Evolutionary conservation across 441 rosid species (phyloP).

Genomic region (Populus hybrid): DNA sequence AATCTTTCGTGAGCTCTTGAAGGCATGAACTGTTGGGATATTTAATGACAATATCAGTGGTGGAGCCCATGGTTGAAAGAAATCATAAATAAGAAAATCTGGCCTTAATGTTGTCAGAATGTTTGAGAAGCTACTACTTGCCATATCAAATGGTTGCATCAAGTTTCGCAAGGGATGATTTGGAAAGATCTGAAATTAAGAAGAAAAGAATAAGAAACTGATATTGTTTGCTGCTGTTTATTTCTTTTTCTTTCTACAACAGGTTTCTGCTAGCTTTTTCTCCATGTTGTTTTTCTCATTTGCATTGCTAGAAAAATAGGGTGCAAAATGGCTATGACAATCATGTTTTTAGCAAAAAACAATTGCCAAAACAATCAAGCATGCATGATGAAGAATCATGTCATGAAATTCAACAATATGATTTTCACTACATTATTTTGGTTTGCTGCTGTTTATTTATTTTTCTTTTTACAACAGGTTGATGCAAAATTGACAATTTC

Average conservation of each 20-base stretch:
- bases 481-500: not conserved
- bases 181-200: constrained; percentile 12
- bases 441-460: not conserved
- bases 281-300: no score
- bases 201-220: not conserved
- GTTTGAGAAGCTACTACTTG: constrained; percentile 19
- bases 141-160: constrained; percentile 27
- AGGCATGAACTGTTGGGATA: not conserved
- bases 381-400: no score
- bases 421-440: no score
- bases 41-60: no score
- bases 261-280: no score
- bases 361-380: no score
- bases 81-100: constrained; percentile 32
- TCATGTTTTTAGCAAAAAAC: no score
- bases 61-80: constrained; percentile 38
- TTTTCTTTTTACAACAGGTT: no score
- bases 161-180: constrained; percentile 34
- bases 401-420: no score
- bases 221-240: not conserved
- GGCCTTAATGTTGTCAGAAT: constrained; percentile 16
- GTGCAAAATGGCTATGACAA: no score
- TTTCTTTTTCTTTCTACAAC: no score
- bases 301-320: no score
- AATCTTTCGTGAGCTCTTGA: not conserved